These are phyloP conservation scores for Malania oleifera DNA, from an alignment of 164 flowering plant species.

Conservation along the genomic window DNA sequence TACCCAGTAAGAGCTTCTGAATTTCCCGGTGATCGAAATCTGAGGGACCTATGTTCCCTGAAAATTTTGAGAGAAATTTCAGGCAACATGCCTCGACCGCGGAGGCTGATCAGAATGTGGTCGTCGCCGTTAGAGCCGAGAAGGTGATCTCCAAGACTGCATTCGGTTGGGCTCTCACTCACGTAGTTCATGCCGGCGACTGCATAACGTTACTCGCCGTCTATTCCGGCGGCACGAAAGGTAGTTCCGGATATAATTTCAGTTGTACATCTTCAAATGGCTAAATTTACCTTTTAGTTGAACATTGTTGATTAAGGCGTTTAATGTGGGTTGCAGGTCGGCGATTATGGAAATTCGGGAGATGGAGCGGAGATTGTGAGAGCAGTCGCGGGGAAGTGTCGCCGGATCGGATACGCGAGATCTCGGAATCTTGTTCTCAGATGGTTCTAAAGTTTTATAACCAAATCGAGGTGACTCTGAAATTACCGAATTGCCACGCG, in stretches of 20 bases:
- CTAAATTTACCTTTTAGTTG: neutral
- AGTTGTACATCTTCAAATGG: neutral
- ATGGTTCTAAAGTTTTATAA: conserved; percentile 71
- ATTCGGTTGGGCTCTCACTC: conserved; percentile 82
- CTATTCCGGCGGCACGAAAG: conserved; percentile 29
- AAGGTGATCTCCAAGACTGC: conserved; percentile 61
- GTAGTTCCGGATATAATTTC: conserved; percentile 21
- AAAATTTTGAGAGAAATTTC: neutral
- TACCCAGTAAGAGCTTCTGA: neutral
- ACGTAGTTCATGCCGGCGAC: conserved; percentile 71
- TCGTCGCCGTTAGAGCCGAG: conserved; percentile 80
- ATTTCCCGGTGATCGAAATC: conserved; percentile 4
- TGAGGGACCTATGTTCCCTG: conserved; percentile 18
- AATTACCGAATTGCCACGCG: conserved; percentile 9
- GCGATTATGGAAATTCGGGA: conserved; percentile 58
- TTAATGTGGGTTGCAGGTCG: conserved; percentile 23
- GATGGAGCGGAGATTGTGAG: conserved; percentile 41
- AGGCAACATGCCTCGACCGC: conserved; percentile 1
- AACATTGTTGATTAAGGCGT: neutral
- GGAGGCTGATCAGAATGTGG: conserved; percentile 36
- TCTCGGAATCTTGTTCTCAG: conserved; percentile 83
- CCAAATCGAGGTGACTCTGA: conserved; percentile 48
- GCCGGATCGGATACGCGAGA: conserved; percentile 55
- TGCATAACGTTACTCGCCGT: conserved; percentile 64
- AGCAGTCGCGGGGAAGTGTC: conserved; percentile 32